Conservation (phyloP, 176 grass and related monocot species). For the Raddia guianensis region DNA sequence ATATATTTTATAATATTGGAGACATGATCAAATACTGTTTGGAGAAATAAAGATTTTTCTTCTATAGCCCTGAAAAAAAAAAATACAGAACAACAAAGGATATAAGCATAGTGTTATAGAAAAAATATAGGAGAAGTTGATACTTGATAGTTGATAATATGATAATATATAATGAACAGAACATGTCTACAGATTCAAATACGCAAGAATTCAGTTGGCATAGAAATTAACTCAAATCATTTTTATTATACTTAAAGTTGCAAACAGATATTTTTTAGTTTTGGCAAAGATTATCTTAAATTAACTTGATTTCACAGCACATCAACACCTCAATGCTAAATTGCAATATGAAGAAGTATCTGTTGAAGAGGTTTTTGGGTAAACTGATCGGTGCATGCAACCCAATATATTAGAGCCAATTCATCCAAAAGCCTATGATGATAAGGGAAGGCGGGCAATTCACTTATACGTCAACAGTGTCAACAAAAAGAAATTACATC, state of each 20-base stretch:
- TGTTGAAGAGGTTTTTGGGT: too few species aligned
- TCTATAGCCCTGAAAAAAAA: slow-evolving; percentile 56
- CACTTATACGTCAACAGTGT: neutral
- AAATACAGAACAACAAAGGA: slow-evolving; percentile 29
- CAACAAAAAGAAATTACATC: neutral
- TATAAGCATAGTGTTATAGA: slow-evolving; percentile 9
- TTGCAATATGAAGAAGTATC: neutral
- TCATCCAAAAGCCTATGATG: too few species aligned
- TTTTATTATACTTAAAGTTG: neutral
- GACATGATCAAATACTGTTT: slow-evolving; percentile 53
- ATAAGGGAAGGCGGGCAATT: too few species aligned
- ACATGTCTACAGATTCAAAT: neutral
- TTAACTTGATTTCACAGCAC: neutral
- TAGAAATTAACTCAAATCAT: neutral
- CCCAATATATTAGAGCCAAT: too few species aligned
- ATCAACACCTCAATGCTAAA: neutral
- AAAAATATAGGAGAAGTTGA: slow-evolving; percentile 15
- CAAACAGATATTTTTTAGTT: slow-evolving; percentile 3
- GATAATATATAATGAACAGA: neutral
- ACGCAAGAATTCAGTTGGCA: neutral
- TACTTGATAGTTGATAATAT: neutral
- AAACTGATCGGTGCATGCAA: too few species aligned
- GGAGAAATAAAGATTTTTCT: slow-evolving; percentile 62
- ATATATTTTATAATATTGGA: slow-evolving; percentile 61
- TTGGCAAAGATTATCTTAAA: neutral